These are phyloP conservation scores for Pythium folliculosum DNA, from an alignment of 352 stramenopile genomes.

Conservation along the genomic window DNA sequence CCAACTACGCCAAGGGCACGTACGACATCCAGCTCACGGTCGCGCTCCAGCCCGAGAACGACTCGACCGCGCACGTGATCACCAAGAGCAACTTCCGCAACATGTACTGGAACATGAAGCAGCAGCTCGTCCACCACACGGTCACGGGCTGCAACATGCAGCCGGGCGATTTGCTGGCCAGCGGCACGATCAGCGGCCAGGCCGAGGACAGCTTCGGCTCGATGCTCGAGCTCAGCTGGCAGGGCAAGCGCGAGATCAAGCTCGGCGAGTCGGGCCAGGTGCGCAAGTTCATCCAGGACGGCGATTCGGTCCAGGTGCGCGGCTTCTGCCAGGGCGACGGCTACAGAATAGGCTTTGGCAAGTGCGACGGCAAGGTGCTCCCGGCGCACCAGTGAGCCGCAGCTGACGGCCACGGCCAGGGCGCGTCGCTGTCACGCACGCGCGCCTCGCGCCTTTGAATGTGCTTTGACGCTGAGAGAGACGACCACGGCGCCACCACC, in stretches of 20 bases:
- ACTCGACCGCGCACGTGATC: slow-evolving; percentile 62
- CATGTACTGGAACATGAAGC: slow-evolving; percentile 98
- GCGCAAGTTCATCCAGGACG: slow-evolving; percentile 96
- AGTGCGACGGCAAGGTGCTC: slow-evolving; percentile 91
- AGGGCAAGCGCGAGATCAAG: slow-evolving; percentile 82
- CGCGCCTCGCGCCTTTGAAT: slow-evolving; percentile 10
- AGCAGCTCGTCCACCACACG: slow-evolving; percentile 97
- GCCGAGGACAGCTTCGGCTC: slow-evolving; percentile 90
- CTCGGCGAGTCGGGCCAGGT: slow-evolving; percentile 70
- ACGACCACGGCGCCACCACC: too few relatives aligned
- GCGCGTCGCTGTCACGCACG: too few relatives aligned
- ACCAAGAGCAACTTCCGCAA: slow-evolving; percentile 94
- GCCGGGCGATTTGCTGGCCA: slow-evolving; percentile 93
- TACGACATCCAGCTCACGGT: slow-evolving; percentile 91
- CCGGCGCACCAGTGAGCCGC: slow-evolving; percentile 65
- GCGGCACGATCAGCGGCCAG: slow-evolving; percentile 94
- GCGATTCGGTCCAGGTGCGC: slow-evolving; percentile 91
- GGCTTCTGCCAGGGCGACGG: slow-evolving; percentile 92
- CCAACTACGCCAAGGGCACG: slow-evolving; percentile 81
- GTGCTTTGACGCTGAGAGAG: too few relatives aligned
- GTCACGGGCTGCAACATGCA: slow-evolving; percentile 97
- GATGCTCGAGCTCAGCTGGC: slow-evolving; percentile 97
- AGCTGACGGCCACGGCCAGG: too few relatives aligned
- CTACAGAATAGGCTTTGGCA: slow-evolving; percentile 95
- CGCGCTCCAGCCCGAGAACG: slow-evolving; percentile 62